Evolutionary conservation across 768 basidiomycete species (phyloP).

Genomic region (Boletus rubropictus): DNA sequence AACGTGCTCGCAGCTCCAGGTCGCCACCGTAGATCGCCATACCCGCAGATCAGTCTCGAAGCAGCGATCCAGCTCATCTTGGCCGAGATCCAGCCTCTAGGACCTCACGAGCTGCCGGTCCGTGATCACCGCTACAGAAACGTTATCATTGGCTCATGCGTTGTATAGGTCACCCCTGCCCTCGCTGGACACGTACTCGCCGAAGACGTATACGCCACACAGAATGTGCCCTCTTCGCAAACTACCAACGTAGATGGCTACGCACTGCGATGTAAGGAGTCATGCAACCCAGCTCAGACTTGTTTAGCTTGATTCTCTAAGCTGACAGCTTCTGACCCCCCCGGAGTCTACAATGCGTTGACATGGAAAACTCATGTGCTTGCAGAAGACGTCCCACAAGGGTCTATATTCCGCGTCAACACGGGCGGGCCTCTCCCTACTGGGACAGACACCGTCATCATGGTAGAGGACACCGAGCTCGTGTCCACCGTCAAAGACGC

Average conservation of each 20-base stretch:
- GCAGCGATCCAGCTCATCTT: slow-evolving; percentile 58
- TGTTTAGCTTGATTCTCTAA: neutral
- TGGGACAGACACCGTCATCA: slow-evolving; percentile 75
- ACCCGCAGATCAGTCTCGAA: slow-evolving; percentile 60
- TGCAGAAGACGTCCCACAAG: slow-evolving; percentile 36
- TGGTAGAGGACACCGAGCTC: slow-evolving; percentile 89
- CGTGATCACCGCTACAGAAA: slow-evolving; percentile 8
- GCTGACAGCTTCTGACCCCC: slow-evolving; percentile 51
- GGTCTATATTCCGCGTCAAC: slow-evolving; percentile 62
- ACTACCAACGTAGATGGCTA: slow-evolving; percentile 91
- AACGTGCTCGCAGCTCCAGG: slow-evolving; percentile 46
- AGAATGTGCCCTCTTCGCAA: slow-evolving; percentile 54
- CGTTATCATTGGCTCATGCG: neutral
- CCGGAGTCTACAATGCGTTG: slow-evolving; percentile 63
- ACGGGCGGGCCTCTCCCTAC: slow-evolving; percentile 78
- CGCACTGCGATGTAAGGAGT: slow-evolving; percentile 61
- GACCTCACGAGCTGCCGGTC: slow-evolving; percentile 39
- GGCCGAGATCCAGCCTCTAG: slow-evolving; percentile 41
- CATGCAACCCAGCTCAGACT: neutral
- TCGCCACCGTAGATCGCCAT: slow-evolving; percentile 74
- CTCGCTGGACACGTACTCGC: slow-evolving; percentile 71
- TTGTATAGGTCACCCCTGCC: slow-evolving; percentile 47
- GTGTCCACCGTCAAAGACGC: slow-evolving; percentile 43
- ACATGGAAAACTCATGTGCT: slow-evolving; percentile 42
- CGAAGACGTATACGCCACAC: slow-evolving; percentile 62